Conservation (phyloP, 2,329 filamentous ascomycete species). For the Ceratocystis colombiana region DNA sequence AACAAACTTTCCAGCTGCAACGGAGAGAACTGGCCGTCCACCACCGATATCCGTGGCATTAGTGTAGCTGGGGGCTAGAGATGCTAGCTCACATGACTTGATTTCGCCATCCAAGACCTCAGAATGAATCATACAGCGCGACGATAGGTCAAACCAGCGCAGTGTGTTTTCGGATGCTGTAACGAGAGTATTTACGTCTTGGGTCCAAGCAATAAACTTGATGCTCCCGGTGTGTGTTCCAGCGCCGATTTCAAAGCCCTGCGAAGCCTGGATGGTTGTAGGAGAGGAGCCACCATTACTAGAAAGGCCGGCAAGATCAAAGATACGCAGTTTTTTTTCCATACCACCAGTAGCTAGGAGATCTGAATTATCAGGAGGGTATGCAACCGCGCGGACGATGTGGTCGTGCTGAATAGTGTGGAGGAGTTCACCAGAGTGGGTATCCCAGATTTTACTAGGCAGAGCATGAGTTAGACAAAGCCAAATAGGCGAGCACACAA, state of each 20-base stretch:
- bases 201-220: constrained; percentile 93
- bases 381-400: constrained; percentile 88
- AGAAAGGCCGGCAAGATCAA: constrained; percentile 61
- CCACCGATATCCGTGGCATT: constrained; percentile 53
- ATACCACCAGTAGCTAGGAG: constrained; percentile 86
- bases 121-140: constrained; percentile 62
- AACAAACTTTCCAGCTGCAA: constrained; percentile 86
- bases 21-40: constrained; percentile 65
- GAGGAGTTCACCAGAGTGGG: constrained; percentile 80
- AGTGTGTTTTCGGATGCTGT: constrained; percentile 88
- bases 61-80: constrained; percentile 49
- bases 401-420: constrained; percentile 84
- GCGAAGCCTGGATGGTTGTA: constrained; percentile 44
- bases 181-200: constrained; percentile 75
- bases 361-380: constrained; percentile 69
- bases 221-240: constrained; percentile 78
- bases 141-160: constrained; percentile 86
- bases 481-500: not conserved
- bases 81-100: constrained; percentile 82
- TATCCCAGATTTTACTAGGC: constrained; percentile 90
- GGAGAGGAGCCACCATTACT: constrained; percentile 29
- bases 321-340: constrained; percentile 94
- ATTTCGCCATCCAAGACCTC: constrained; percentile 74
- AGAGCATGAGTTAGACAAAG: constrained; percentile 30
- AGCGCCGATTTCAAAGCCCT: constrained; percentile 74